Conservation (phyloP, 768 basidiomycete species). For the Kwoniella dejecticola region DNA sequence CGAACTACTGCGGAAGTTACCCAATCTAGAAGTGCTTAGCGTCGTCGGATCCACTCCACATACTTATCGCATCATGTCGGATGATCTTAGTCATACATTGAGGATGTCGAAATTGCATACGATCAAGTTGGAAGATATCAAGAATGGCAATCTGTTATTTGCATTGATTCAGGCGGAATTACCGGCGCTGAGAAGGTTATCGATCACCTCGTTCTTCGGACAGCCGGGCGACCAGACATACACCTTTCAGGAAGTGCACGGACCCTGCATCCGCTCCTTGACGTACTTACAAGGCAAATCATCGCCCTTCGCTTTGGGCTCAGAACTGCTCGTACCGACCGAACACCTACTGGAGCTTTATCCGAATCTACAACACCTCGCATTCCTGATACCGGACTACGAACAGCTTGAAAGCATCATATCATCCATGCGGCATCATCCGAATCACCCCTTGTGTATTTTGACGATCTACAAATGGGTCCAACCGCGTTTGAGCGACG, state of each 20-base stretch:
- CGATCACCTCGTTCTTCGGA: constrained; percentile 36
- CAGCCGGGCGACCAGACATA: constrained; percentile 31
- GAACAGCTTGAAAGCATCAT: constrained; percentile 19
- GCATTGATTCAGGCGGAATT: constrained; percentile 37
- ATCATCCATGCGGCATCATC: not conserved
- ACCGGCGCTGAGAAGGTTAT: constrained; percentile 35
- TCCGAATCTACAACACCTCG: constrained; percentile 36
- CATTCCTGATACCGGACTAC: constrained; percentile 32
- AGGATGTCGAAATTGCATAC: constrained; percentile 39
- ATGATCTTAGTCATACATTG: not conserved
- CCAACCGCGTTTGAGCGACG: constrained; percentile 5
- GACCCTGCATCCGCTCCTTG: constrained; percentile 38
- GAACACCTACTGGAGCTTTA: constrained; percentile 34
- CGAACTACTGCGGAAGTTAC: not conserved
- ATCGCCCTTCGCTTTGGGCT: constrained; percentile 28
- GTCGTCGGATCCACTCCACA: constrained; percentile 4
- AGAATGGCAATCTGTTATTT: constrained; percentile 31
- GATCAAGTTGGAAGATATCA: constrained; percentile 37
- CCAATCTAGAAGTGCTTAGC: constrained; percentile 13
- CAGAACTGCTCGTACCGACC: constrained; percentile 22
- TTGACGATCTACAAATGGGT: constrained; percentile 44
- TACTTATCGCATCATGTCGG: not conserved
- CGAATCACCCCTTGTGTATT: constrained; percentile 32
- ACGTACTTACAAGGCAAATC: constrained; percentile 42
- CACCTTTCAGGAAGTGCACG: constrained; percentile 39